Base-by-base conservation (phyloP, 306 rosid genomes). In the Prunus fruticosa region DNA sequence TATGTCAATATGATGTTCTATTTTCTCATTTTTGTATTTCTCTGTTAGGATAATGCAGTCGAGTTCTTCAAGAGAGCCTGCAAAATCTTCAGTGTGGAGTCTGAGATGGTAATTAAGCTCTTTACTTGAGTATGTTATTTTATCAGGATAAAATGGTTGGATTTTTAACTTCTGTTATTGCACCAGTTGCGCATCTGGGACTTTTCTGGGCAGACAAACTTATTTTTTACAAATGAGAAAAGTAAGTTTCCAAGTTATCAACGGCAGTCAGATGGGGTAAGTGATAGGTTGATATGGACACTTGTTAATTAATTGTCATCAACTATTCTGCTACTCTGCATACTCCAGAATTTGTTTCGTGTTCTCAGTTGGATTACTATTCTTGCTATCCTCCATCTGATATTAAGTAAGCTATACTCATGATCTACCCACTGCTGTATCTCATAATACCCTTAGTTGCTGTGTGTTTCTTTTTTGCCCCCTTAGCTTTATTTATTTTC, bases 101-200 rank as follows among this genome's bases (percentile, higher is more conserved):
- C 97, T 53, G 97, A 91, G 81, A 86, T 89, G 97, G 99, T 95
- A 92, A 72, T 64, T 53, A 62, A 77, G 64, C 80, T 53, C 83
- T 72, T 18, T 80, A 34, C 74, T 61, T 53, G 58, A 68, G 19
- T 69, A 56, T 57, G 14, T 69, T 61, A 28, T 58, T 72, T 19
- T 84, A 84, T 72, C 63, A 77, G 64, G 68, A 68, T 67, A 61
- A 75, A 64, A 32, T 86, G 77, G 76, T 75, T 64, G 23, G 68
- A 45, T 28, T 83, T 79, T 71, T 76, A 41, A 81, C 71, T 74
- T 49, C 19, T 79, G 18, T 77, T 79, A 56, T 76, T 86, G 76
- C 77, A 81, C 51, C 98, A 92, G 97, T 77, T 95, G 78, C 92
- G 86, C 79, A 87, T 95, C 72, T 95, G 97, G 97, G 99, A 95